Evolutionary conservation across 345 rosid species (phyloP).

Genomic region (Litchi chinensis): DNA sequence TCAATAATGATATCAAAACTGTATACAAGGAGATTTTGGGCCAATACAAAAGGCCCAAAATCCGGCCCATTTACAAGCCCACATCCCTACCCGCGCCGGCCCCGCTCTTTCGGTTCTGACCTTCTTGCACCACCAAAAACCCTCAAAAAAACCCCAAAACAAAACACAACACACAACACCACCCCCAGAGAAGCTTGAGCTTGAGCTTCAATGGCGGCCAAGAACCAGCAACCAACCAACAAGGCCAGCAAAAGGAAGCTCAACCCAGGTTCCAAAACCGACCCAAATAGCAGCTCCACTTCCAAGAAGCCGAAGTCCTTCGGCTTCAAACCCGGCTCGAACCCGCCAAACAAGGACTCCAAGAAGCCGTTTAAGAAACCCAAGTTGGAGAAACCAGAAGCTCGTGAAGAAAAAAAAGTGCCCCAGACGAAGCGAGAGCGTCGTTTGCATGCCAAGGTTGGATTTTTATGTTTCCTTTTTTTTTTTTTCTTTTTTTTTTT

Average conservation of each 20-base stretch:
- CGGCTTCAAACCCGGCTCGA: conserved; percentile 17
- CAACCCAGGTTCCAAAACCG: conserved; percentile 23
- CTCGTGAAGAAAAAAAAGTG: conserved; percentile 17
- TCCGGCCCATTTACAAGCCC: background rate
- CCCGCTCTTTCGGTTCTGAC: background rate
- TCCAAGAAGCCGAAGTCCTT: conserved; percentile 45
- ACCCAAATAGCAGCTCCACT: conserved; percentile 9
- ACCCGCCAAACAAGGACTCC: conserved; percentile 8
- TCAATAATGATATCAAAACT: too few species aligned
- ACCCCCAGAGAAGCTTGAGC: conserved; percentile 1
- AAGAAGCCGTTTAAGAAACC: conserved; percentile 26
- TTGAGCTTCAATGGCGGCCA: conserved; percentile 50
- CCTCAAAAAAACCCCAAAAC: conserved; percentile 11
- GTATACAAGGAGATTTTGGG: too few species aligned
- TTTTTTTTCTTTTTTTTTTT: background rate
- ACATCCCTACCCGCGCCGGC: background rate
- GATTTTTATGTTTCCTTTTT: background rate
- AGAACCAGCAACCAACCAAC: conserved; percentile 36
- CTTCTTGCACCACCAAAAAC: conserved; percentile 18
- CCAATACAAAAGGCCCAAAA: background rate
- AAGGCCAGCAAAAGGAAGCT: conserved; percentile 41
- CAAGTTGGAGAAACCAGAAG: conserved; percentile 22
- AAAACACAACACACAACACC: background rate
- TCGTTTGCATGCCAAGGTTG: conserved; percentile 57
- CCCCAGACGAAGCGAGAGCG: conserved; percentile 46